Evolutionary conservation across 495 filamentous ascomycete species (phyloP).

Genomic region (Parmelia sp.): DNA sequence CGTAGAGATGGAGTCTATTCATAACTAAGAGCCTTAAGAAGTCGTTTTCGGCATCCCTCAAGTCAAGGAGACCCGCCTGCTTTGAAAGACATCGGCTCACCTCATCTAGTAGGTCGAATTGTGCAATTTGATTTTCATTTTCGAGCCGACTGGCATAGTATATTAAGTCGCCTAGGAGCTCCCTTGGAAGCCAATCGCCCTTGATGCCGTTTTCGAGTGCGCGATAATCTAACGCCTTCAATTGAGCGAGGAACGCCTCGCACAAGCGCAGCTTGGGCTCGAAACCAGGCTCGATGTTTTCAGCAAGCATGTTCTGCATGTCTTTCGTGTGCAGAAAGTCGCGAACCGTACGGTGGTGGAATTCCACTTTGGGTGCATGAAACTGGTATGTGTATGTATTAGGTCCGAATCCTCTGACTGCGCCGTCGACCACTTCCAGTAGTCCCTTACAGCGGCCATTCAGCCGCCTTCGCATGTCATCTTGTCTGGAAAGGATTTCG

Average conservation of each 20-base stretch:
- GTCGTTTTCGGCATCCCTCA: background rate
- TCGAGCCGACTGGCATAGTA: background rate
- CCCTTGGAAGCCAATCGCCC: background rate
- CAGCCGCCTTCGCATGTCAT: conserved; percentile 5
- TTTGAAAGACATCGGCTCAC: conserved; percentile 2
- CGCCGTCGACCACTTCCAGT: conserved; percentile 1
- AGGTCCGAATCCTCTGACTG: too few species aligned
- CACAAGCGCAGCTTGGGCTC: background rate
- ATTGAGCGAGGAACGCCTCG: conserved; percentile 2
- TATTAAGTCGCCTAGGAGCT: background rate
- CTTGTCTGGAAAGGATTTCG: background rate
- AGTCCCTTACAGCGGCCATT: conserved; percentile 10
- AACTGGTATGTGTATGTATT: too few species aligned
- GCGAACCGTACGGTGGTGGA: conserved; percentile 28
- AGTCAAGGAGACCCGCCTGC: too few species aligned
- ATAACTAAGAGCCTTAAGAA: background rate
- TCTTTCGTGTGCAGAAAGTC: conserved; percentile 24
- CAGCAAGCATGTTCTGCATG: conserved; percentile 10
- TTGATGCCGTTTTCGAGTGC: too few species aligned
- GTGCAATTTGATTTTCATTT: background rate
- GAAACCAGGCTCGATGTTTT: background rate
- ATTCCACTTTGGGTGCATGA: conserved; percentile 16
- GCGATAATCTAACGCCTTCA: background rate
- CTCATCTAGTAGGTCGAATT: background rate
- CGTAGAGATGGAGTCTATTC: background rate